Evolutionary conservation across 148 eudicot genomes (phyloP).

Genomic region (Rhododendron williamsianum): DNA sequence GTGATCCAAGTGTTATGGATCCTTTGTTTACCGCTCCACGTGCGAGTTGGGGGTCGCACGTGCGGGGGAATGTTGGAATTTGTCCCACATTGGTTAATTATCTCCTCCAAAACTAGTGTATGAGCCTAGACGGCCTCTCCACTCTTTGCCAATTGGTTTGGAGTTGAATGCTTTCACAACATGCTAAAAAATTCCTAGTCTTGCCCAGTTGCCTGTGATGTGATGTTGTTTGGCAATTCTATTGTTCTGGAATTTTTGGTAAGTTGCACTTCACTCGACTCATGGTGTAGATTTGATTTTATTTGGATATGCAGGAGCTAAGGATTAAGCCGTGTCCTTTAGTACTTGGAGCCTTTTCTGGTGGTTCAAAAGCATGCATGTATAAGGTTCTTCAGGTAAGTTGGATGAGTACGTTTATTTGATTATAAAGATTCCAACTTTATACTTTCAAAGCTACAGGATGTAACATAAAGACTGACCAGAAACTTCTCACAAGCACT

Average conservation of each 20-base stretch:
- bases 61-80: too few species aligned
- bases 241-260: not conserved
- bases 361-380: slow-evolving; percentile 73
- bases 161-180: too few species aligned
- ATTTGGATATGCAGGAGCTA: slow-evolving; percentile 35
- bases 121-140: too few species aligned
- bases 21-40: too few species aligned
- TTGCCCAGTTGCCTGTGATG: not conserved
- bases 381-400: slow-evolving; percentile 63
- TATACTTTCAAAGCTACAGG: not conserved
- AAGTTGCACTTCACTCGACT: not conserved
- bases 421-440: not conserved
- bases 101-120: too few species aligned
- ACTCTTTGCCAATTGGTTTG: too few species aligned
- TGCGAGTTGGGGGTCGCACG: too few species aligned
- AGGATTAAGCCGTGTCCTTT: slow-evolving; percentile 50
- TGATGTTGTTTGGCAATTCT: not conserved
- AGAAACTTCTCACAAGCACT: not conserved
- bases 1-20: too few species aligned
- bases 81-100: too few species aligned
- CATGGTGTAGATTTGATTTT: slow-evolving; percentile 8
- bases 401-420: not conserved
- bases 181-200: not conserved
- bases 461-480: not conserved
- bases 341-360: slow-evolving; percentile 51